Percentiles rank a stretch among this genome's conserved stretches.
phyloP scores from a whole-genome alignment of 164 flowering plant species.

The Magnolia kwangsiensis region DNA sequence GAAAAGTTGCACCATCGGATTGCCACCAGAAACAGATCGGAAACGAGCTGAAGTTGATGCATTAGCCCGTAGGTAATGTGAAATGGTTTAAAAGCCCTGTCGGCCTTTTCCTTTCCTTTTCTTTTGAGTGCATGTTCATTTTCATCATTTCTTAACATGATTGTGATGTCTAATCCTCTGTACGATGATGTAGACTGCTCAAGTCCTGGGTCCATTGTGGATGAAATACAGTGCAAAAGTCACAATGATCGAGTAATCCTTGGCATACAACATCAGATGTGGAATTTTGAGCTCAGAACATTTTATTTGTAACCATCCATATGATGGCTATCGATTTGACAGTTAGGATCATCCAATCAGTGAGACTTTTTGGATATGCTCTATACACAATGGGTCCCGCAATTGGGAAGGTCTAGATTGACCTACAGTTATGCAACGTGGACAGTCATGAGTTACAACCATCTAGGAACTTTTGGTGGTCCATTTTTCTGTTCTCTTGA shows the following conservation, averaged over 20 bases:
- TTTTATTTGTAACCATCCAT: background rate
- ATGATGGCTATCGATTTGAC: background rate
- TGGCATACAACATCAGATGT: background rate
- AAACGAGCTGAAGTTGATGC: constrained; percentile 79
- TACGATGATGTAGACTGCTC: background rate
- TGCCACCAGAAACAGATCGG: constrained; percentile 52
- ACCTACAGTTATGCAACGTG: background rate
- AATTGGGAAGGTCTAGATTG: background rate
- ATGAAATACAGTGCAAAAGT: background rate
- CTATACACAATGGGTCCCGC: background rate
- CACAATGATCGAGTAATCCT: background rate
- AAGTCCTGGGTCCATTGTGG: background rate
- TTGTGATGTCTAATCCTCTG: background rate
- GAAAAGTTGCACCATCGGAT: constrained; percentile 34
- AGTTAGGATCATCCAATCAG: too few relatives aligned
- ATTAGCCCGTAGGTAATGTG: constrained; percentile 70
- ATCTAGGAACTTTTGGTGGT: background rate
- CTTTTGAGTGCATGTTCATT: background rate
- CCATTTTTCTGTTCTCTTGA: background rate
- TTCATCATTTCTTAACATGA: background rate
- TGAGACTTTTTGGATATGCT: background rate
- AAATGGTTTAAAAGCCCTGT: background rate
- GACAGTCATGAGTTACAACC: background rate
- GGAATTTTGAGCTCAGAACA: background rate
- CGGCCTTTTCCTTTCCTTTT: background rate